A percentile compares a stretch with the other conserved stretches of the same genome.
Conservation (phyloP, 768 basidiomycete species). For the Candolleomyces efflorescens region DNA sequence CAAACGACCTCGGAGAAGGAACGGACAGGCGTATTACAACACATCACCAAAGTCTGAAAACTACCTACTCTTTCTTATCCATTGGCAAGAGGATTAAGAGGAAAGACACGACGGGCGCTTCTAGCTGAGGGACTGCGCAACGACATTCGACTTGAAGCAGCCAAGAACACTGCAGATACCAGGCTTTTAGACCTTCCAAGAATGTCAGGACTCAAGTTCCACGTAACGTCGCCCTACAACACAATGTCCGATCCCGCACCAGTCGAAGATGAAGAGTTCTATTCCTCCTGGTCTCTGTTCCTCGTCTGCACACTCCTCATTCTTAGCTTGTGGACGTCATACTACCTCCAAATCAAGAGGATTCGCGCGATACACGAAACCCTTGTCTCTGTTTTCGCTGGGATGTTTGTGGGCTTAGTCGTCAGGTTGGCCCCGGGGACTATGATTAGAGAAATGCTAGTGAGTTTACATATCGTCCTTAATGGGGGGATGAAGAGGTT, state of each 20-base stretch:
- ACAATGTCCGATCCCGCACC: constrained; percentile 30
- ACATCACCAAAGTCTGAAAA: no score
- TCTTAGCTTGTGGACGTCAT: constrained; percentile 91
- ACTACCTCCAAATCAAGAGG: constrained; percentile 95
- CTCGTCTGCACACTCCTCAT: constrained; percentile 91
- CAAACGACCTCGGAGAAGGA: no score
- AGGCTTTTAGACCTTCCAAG: neutral
- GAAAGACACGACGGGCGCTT: neutral
- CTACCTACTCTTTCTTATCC: no score
- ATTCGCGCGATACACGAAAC: constrained; percentile 97
- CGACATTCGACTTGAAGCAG: neutral
- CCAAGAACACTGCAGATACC: neutral
- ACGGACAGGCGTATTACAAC: no score
- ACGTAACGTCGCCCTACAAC: neutral
- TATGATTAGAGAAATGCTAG: constrained; percentile 96
- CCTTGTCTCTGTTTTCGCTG: constrained; percentile 89
- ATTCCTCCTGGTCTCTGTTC: constrained; percentile 92
- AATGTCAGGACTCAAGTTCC: neutral
- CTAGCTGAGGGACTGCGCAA: neutral
- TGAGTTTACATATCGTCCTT: constrained; percentile 38
- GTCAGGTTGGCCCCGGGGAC: constrained; percentile 88
- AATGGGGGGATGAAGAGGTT: neutral
- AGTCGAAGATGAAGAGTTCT: constrained; percentile 81
- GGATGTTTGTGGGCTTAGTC: constrained; percentile 92
- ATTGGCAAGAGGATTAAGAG: neutral